Evolutionary conservation across 1,284 basidiomycete genomes (phyloP).

Genomic region (Mycena sp.): DNA sequence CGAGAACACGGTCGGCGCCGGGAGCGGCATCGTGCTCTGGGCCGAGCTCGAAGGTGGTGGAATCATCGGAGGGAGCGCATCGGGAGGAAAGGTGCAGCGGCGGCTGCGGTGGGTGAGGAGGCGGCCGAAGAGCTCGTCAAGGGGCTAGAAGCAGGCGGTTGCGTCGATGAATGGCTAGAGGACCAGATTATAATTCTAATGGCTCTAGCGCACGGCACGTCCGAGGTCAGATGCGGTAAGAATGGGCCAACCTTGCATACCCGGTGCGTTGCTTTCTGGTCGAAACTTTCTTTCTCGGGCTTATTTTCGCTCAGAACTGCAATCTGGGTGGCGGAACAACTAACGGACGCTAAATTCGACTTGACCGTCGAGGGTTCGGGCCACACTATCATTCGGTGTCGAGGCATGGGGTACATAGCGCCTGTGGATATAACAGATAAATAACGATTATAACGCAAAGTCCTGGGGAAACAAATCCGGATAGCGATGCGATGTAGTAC

Average conservation of each 20-base stretch:
- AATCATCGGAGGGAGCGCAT: slow-evolving; percentile 70
- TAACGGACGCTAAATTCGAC: slow-evolving; percentile 70
- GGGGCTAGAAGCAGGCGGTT: slow-evolving; percentile 67
- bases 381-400: slow-evolving; percentile 40
- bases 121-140: slow-evolving; percentile 65
- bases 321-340: slow-evolving; percentile 72
- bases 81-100: slow-evolving; percentile 56
- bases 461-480: neutral
- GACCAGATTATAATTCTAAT: slow-evolving; percentile 82
- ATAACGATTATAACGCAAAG: slow-evolving; percentile 29
- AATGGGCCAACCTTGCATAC: slow-evolving; percentile 73
- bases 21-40: slow-evolving; percentile 77
- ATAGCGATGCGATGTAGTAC: slow-evolving; percentile 15
- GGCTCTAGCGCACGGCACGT: slow-evolving; percentile 71
- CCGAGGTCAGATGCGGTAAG: slow-evolving; percentile 58
- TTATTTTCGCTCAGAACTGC: slow-evolving; percentile 56
- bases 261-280: slow-evolving; percentile 48
- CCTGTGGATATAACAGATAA: slow-evolving; percentile 14
- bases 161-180: slow-evolving; percentile 70
- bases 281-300: neutral
- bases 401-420: slow-evolving; percentile 30
- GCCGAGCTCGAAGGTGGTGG: slow-evolving; percentile 74
- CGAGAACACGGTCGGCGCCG: slow-evolving; percentile 59
- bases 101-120: slow-evolving; percentile 59
- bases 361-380: slow-evolving; percentile 66